Base-by-base conservation (phyloP, 1,139 yeast species). In the Yamadazyma siamensis region DNA sequence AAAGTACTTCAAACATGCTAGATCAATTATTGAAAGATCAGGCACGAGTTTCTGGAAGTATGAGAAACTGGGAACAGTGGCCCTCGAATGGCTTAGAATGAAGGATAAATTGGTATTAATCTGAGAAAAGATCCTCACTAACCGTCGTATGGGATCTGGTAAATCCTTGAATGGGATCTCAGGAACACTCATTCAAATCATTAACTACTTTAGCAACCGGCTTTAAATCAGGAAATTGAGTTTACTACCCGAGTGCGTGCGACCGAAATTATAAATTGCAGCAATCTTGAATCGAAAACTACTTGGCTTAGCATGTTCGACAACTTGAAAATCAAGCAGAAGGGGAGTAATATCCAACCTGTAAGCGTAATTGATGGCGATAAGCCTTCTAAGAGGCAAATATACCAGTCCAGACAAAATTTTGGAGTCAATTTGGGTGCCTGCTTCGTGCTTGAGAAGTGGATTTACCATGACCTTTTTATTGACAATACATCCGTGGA, bases 351-450 rank as follows among this genome's bases (percentile, higher is more conserved):
- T 23, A 34, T 65, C 21, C 52, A 40, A 6, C 59, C 63, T 3
- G 59, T 61, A 3, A 8, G 7, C 7, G 59, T 52, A 6, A 38
- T 47, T 25, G 43, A 59, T 4, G 64, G 64, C 21, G 34, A 52
- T 26, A 43, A 48, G 4, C 80, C 84, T 0, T 49, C 69, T 13
- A 55, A 56, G 35, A 62, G 63, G 28, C 75, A 80, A 32, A 74
- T 87, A 18, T 79, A 71, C 50, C 85, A 77, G 46, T 63, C 72
- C 27, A 66, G 97, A 35, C 66, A 62, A 41, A 86, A 86, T 49
- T 77, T 74, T 49, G 98, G 97, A 9, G 95, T 87, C 21, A 89
- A 89, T 53, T 58, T 91, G 25, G 97, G 98, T 1, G 75, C 91
- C 0, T 61, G 86, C 47, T 89, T 89, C 52, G 81, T 88, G 2